These are phyloP conservation scores for Zarea fungicola DNA, from an alignment of 2,329 filamentous ascomycete species.

Conservation along the genomic window DNA sequence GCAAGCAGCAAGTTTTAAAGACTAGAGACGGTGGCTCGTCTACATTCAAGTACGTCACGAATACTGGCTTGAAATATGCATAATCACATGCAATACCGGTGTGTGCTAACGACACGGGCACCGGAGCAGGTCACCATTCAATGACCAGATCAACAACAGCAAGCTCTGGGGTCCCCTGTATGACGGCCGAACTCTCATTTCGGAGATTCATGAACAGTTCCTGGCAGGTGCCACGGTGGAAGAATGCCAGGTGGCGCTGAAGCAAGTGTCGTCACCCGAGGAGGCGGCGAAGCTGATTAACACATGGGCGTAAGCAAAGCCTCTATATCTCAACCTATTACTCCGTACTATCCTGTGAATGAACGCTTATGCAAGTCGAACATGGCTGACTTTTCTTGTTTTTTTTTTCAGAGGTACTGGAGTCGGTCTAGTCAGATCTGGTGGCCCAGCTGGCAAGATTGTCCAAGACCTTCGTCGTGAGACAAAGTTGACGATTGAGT, in stretches of 20 bases:
- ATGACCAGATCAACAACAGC: slow-evolving; percentile 35
- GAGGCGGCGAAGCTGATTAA: slow-evolving; percentile 27
- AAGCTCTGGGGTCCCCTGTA: slow-evolving; percentile 37
- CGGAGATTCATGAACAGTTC: slow-evolving; percentile 35
- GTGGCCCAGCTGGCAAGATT: slow-evolving; percentile 37
- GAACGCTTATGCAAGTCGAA: neutral
- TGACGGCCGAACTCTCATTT: slow-evolving; percentile 39
- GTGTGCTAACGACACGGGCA: neutral
- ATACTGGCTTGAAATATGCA: neutral
- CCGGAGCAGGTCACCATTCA: slow-evolving; percentile 34
- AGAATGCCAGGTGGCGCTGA: slow-evolving; percentile 35
- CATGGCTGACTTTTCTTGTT: too few relatives aligned
- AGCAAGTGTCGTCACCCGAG: slow-evolving; percentile 31
- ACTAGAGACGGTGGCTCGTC: slow-evolving; percentile 38
- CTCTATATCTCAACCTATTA: too few relatives aligned
- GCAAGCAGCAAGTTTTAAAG: slow-evolving; percentile 36
- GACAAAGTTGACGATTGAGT: slow-evolving; percentile 29
- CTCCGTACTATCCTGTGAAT: neutral
- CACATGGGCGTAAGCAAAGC: slow-evolving; percentile 34
- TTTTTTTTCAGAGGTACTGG: slow-evolving; percentile 37
- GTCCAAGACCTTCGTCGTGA: slow-evolving; percentile 36
- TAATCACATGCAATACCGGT: neutral
- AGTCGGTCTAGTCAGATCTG: slow-evolving; percentile 39
- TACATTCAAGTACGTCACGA: slow-evolving; percentile 38
- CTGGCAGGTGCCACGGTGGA: slow-evolving; percentile 34